Evolutionary conservation across 2,329 filamentous ascomycete genomes (phyloP).

Genomic region (Piedraia hortae): DNA sequence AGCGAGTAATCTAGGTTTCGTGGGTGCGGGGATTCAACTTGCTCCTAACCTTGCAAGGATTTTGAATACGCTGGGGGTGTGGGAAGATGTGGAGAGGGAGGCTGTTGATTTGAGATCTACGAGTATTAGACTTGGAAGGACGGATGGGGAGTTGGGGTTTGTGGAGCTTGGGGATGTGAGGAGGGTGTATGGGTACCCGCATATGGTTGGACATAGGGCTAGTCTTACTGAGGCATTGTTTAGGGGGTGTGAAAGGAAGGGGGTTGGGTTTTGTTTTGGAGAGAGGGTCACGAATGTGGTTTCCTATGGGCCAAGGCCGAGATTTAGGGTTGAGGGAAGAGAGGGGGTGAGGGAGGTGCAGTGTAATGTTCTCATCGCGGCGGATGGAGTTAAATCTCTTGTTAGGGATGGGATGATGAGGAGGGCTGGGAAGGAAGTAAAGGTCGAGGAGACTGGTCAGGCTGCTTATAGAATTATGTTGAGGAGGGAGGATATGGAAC

Average conservation of each 20-base stretch:
- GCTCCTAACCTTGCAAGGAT: constrained; percentile 61
- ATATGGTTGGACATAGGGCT: constrained; percentile 54
- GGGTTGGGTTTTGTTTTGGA: constrained; percentile 42
- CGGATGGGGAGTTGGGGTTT: constrained; percentile 39
- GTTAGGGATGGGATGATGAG: constrained; percentile 26
- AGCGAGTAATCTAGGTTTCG: constrained; percentile 47
- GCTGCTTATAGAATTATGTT: constrained; percentile 61
- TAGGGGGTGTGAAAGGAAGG: constrained; percentile 34
- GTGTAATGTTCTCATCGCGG: constrained; percentile 20
- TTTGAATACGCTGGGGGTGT: constrained; percentile 43
- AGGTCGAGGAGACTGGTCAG: constrained; percentile 42
- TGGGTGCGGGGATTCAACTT: constrained; percentile 62
- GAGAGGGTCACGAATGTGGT: constrained; percentile 27
- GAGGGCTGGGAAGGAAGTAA: constrained; percentile 22
- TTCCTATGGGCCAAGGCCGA: constrained; percentile 30
- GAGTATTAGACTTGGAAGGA: constrained; percentile 44
- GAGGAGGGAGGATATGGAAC: constrained; percentile 34
- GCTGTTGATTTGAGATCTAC: constrained; percentile 43
- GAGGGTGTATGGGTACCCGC: constrained; percentile 41
- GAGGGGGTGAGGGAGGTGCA: no score
- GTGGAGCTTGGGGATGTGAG: constrained; percentile 41
- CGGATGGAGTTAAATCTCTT: constrained; percentile 22
- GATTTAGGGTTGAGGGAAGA: constrained; percentile 24
- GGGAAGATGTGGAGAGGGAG: constrained; percentile 40
- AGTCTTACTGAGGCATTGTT: constrained; percentile 43